Conservation (phyloP, 2,329 filamentous ascomycete genomes). For the Cytospora paraplurivora region DNA sequence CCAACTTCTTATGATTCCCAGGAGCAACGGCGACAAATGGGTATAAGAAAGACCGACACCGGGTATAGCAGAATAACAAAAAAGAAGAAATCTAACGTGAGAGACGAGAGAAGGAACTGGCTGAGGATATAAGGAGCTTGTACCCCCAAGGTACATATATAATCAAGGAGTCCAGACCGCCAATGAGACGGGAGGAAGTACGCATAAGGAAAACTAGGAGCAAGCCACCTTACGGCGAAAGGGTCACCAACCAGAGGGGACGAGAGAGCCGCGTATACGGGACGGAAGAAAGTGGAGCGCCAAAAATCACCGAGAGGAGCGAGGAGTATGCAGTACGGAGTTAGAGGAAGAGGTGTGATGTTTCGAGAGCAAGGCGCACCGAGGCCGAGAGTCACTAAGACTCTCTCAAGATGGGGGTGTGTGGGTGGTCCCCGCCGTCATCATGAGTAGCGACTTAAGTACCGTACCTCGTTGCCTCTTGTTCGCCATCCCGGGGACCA, state of each 20-base stretch:
- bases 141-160: slow-evolving; percentile 7
- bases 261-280: neutral
- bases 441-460: neutral
- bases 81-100: slow-evolving; percentile 2
- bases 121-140: neutral
- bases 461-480: neutral
- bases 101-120: neutral
- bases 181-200: slow-evolving; percentile 3
- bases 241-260: slow-evolving; percentile 5
- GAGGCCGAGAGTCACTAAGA: neutral
- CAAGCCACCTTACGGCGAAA: neutral
- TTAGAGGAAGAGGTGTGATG: neutral
- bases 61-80: neutral
- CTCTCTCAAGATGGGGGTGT: neutral
- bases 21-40: neutral
- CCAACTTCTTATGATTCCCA: neutral
- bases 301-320: neutral
- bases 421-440: neutral
- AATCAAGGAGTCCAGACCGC: neutral
- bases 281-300: neutral
- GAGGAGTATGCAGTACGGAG: neutral
- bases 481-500: neutral
- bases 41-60: neutral
- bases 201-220: slow-evolving; percentile 1
- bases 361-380: neutral